Evolutionary conservation across 2,329 filamentous ascomycete species (phyloP).

Genomic region (Penicillium nordicum): DNA sequence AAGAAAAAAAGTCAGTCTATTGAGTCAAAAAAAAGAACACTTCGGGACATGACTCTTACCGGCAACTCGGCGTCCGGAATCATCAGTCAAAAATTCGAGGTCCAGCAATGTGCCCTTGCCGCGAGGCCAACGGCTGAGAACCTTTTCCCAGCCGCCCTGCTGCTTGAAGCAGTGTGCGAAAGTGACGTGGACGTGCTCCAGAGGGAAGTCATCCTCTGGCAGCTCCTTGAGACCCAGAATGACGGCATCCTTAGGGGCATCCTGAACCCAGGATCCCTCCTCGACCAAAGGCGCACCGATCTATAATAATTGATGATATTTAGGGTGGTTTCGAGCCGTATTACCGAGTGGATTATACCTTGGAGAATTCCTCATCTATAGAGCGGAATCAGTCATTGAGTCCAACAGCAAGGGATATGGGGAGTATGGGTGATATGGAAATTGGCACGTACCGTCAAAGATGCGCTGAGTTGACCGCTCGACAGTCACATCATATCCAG

Average conservation of each 20-base stretch:
- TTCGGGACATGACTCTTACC: constrained; percentile 22
- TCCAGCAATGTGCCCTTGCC: constrained; percentile 77
- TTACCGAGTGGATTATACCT: constrained; percentile 22
- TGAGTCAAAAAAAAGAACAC: not conserved
- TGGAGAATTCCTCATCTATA: constrained; percentile 36
- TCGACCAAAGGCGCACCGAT: constrained; percentile 64
- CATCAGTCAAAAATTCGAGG: constrained; percentile 79
- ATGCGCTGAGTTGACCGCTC: constrained; percentile 67
- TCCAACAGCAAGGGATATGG: not conserved
- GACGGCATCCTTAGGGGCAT: constrained; percentile 65
- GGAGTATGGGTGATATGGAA: not conserved
- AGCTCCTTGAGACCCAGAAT: constrained; percentile 77
- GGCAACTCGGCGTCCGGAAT: constrained; percentile 58
- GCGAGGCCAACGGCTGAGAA: constrained; percentile 73
- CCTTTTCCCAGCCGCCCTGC: constrained; percentile 74
- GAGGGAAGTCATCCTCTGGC: constrained; percentile 64
- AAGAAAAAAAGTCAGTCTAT: constrained; percentile 1
- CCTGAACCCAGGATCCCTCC: constrained; percentile 61
- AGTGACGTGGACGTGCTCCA: constrained; percentile 69
- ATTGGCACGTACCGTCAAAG: constrained; percentile 40
- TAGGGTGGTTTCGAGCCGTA: not conserved
- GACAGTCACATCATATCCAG: constrained; percentile 66
- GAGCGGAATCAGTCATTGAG: constrained; percentile 11
- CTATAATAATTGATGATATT: constrained; percentile 52
- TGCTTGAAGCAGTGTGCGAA: constrained; percentile 75